phyloP scores from a whole-genome alignment of 805 yeast genomes.

The Metschnikowia kofuensis region DNA sequence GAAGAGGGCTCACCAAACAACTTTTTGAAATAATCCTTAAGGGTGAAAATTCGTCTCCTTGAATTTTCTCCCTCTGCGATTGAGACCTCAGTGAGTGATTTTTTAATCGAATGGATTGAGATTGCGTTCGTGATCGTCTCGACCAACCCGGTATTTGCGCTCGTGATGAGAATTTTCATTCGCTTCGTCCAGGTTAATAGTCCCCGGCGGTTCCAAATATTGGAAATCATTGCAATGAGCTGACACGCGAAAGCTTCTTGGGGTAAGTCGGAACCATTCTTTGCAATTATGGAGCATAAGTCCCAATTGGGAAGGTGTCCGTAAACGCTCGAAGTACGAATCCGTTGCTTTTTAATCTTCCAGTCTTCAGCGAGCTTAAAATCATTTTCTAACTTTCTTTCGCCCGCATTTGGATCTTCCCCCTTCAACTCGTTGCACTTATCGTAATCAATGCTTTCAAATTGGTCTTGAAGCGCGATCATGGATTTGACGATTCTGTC shows the following conservation, averaged over 20 bases:
- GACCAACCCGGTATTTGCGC: constrained; percentile 86
- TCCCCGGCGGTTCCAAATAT: constrained; percentile 70
- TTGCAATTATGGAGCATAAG: constrained; percentile 89
- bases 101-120: constrained; percentile 91
- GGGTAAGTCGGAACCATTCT: constrained; percentile 92
- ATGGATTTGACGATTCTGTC: constrained; percentile 28
- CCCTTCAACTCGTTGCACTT: constrained; percentile 38
- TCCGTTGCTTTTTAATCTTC: constrained; percentile 76
- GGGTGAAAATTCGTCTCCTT: constrained; percentile 59
- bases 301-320: constrained; percentile 95
- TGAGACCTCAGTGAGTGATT: constrained; percentile 78
- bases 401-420: constrained; percentile 61
- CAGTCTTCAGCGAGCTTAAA: constrained; percentile 93
- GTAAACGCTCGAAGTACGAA: constrained; percentile 69
- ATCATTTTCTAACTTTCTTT: constrained; percentile 88
- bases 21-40: constrained; percentile 74
- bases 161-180: constrained; percentile 89
- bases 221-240: constrained; percentile 79
- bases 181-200: constrained; percentile 87
- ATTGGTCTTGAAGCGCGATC: constrained; percentile 38
- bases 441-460: constrained; percentile 36
- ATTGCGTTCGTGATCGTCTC: constrained; percentile 95
- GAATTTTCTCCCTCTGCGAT: constrained; percentile 65
- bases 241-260: constrained; percentile 99
- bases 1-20: constrained; percentile 67